These are phyloP conservation scores for Mycena pura DNA, from an alignment of 768 basidiomycete genomes.

Conservation along the genomic window DNA sequence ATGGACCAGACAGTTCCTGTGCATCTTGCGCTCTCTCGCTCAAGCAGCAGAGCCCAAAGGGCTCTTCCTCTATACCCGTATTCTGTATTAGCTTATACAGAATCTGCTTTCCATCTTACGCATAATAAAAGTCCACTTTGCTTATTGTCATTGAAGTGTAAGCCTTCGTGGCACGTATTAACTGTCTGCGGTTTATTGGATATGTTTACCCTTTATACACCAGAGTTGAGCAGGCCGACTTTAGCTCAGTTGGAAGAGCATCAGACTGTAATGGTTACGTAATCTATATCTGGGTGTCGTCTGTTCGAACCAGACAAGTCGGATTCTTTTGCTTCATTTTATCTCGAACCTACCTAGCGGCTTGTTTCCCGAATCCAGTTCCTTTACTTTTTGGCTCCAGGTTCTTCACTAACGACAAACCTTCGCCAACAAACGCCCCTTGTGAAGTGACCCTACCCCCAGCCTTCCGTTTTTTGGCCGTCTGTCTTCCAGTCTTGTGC, in stretches of 20 bases:
- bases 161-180: too few species aligned
- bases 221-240: background rate
- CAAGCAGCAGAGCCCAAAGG: background rate
- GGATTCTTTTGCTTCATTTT: background rate
- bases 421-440: conserved; percentile 64
- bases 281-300: background rate
- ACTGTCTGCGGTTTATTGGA: too few species aligned
- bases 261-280: conserved; percentile 5
- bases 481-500: conserved; percentile 64
- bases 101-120: background rate
- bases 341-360: conserved; percentile 56
- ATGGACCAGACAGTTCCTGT: background rate
- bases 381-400: conserved; percentile 51
- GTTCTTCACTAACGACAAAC: conserved; percentile 56
- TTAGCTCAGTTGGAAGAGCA: conserved; percentile 17
- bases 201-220: too few species aligned
- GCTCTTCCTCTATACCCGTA: background rate
- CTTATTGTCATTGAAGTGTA: too few species aligned
- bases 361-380: conserved; percentile 74
- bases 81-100: background rate
- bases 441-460: conserved; percentile 72
- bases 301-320: conserved; percentile 15
- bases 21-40: background rate
- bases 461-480: conserved; percentile 71
- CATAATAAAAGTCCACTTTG: too few species aligned